These are phyloP conservation scores for Leptographium galeiforme DNA, from an alignment of 2,329 filamentous ascomycete genomes.

Conservation along the genomic window DNA sequence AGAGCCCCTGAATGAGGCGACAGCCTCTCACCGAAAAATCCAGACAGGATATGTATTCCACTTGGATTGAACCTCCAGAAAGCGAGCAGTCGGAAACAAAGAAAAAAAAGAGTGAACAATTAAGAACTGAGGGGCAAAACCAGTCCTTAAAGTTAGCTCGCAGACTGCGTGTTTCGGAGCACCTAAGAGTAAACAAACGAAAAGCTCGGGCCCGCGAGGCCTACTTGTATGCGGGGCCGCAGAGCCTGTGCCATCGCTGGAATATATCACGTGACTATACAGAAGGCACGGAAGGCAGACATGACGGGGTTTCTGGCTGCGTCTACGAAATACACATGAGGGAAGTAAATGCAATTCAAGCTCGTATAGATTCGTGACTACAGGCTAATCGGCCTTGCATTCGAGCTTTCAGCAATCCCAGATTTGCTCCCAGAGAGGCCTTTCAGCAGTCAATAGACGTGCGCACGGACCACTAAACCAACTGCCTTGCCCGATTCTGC, in stretches of 20 bases:
- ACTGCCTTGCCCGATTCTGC: background rate
- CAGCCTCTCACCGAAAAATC: too few relatives aligned
- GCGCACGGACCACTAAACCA: background rate
- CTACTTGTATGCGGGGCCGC: background rate
- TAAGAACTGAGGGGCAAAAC: slow-evolving; percentile 4
- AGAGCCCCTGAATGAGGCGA: background rate
- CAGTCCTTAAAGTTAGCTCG: background rate
- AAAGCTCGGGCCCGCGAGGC: slow-evolving; percentile 10
- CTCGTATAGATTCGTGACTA: too few relatives aligned
- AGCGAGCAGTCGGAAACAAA: background rate
- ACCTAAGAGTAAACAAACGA: slow-evolving; percentile 13
- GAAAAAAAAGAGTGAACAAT: background rate
- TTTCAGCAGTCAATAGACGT: too few relatives aligned
- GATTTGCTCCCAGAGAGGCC: too few relatives aligned
- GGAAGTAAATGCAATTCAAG: too few relatives aligned
- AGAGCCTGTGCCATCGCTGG: background rate
- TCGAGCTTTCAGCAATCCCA: too few relatives aligned
- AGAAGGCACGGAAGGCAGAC: too few relatives aligned
- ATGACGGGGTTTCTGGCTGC: too few relatives aligned
- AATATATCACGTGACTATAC: background rate
- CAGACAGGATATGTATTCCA: too few relatives aligned
- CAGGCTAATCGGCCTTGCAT: too few relatives aligned
- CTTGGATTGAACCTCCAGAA: background rate
- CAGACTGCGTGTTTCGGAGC: slow-evolving; percentile 4
- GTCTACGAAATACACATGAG: too few relatives aligned